These are phyloP conservation scores for Cotoneaster glaucophyllus DNA, from an alignment of 306 rosid genomes.

Conservation along the genomic window DNA sequence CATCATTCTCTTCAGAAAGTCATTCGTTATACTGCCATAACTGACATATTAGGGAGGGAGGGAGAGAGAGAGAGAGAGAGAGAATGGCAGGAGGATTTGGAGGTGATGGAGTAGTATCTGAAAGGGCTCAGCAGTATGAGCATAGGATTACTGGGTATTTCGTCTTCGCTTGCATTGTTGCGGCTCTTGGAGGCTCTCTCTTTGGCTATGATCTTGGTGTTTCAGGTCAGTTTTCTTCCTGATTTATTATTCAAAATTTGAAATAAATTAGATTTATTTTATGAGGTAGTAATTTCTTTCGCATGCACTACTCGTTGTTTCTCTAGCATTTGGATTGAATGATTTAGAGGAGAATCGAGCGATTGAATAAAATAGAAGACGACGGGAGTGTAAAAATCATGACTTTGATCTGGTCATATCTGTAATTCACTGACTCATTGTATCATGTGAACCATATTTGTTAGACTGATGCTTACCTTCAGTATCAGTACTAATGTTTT, in stretches of 20 bases:
- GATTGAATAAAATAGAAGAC: too few relatives aligned
- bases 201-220: conserved; percentile 94
- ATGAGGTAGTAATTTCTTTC: background rate
- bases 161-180: conserved; percentile 63
- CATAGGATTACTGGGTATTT: conserved; percentile 55
- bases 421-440: background rate
- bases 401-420: background rate
- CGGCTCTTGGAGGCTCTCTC: conserved; percentile 84
- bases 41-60: background rate
- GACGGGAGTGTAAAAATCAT: too few relatives aligned
- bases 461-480: background rate
- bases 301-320: too few relatives aligned
- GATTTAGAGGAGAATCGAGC: too few relatives aligned
- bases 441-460: background rate
- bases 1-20: background rate
- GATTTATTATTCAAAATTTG: background rate
- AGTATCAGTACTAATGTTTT: background rate
- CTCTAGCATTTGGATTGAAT: too few relatives aligned
- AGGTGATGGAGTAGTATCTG: conserved; percentile 15
- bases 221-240: conserved; percentile 46
- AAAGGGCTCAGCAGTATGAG: conserved; percentile 71
- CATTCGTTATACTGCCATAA: background rate
- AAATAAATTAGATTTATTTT: background rate
- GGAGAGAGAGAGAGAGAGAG: background rate
- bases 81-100: conserved; percentile 61